Base-by-base conservation (phyloP, 225 moss, liverwort and hornwort species). In the Pleurozium schreberi region DNA sequence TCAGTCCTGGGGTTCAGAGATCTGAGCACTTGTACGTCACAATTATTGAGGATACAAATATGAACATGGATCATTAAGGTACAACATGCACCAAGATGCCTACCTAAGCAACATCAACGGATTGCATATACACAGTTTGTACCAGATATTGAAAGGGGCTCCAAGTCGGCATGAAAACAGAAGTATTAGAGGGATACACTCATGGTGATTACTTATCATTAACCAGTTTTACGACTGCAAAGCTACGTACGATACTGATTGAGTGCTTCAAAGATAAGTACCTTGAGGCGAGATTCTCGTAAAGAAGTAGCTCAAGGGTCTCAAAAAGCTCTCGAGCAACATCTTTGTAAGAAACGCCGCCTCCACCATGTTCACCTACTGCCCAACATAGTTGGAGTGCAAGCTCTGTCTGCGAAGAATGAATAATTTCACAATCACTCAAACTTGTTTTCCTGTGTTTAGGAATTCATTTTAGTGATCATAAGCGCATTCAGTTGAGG, bases 281-380 rank as follows among this genome's bases (percentile, higher is more conserved):
- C 98, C 98, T 97, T 62, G 98, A 96, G 81, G 98, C 94, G 90
- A 99, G 98, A 93, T 99, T 99, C 91, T 99, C 98, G 89, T 97
- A 99, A 30, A 99, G 92, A 40, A 96, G 94, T 85, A 97, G 88
- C 89, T 99, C 98, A 88, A 99, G 95, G 67, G 98, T 96, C 94
- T 99, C 98, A 90, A 99, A 99, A 59, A 96, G 95, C 91, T 96
- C 97, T 74, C 98, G 95, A 61, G 97, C 98, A 53, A 95, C 97
- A 81, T 94, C 95, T 89, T 97, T 97, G 87, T 93, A 93, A 47
- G 92, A 85, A 75, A 93, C 75, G 28, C 98, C 98, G 21, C 98
- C 98, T 91, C 97, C 97, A 38, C 97, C 98, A 90, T 99, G 95
- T 91, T 99, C 98, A 87, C 98, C 98, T 75, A 97, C 96, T 88